phyloP scores from a whole-genome alignment of 805 yeast genomes.

The Saccharomycopsis fibuligera region DNA sequence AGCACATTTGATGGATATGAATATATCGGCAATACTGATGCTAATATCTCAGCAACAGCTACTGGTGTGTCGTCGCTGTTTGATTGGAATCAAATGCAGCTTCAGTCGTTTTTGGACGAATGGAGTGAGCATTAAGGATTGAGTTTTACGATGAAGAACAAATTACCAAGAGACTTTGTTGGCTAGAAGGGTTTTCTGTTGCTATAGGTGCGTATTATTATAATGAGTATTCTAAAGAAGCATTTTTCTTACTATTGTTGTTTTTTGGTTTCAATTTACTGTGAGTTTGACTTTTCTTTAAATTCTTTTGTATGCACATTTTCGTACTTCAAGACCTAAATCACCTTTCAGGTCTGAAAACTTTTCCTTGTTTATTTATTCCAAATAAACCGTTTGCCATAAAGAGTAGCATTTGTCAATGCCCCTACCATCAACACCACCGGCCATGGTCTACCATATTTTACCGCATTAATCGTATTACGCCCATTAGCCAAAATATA shows the following conservation, averaged over 20 bases:
- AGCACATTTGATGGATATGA: too few relatives aligned
- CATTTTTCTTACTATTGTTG: too few relatives aligned
- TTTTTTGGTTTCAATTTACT: neutral
- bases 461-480: conserved; percentile 44
- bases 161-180: too few relatives aligned
- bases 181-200: too few relatives aligned
- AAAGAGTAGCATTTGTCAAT: conserved; percentile 52
- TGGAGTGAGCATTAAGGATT: neutral
- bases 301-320: neutral
- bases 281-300: neutral
- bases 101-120: conserved; percentile 1
- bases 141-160: too few relatives aligned
- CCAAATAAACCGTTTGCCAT: conserved; percentile 51
- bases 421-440: conserved; percentile 53
- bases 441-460: conserved; percentile 58
- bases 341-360: too few relatives aligned
- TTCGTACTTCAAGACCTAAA: neutral
- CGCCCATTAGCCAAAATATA: conserved; percentile 68
- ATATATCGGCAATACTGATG: too few relatives aligned
- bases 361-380: neutral
- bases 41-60: too few relatives aligned
- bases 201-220: too few relatives aligned
- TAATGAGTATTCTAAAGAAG: too few relatives aligned
- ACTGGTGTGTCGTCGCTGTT: too few relatives aligned
- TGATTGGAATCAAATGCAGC: conserved; percentile 1